Base-by-base conservation (phyloP, 2,329 filamentous ascomycete genomes). In the Decorospora gaudefroyi region DNA sequence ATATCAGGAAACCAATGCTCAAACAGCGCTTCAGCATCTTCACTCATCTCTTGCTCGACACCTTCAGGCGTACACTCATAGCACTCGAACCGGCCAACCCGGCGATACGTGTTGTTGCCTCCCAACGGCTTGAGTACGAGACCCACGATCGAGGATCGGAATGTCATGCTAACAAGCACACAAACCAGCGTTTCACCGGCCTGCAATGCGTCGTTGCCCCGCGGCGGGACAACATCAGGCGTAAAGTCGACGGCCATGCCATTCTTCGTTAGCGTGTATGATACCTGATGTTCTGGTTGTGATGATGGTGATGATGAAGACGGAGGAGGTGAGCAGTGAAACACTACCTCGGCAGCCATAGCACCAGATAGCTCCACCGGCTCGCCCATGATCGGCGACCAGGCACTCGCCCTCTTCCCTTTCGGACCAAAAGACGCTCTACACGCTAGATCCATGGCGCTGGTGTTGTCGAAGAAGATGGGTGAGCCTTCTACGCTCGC, bases 381-480 rank as follows among this genome's bases (percentile, higher is more conserved):
- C 15, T 64, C 58, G 6, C 65, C 67, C 33, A 53, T 53, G 6
- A 60, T 51, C 1, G 67, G 65, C n/a, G 60, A 66, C 62, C 65
- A 69, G 4, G 57, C 53, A 11, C 44, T 49, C 11, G 52, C 44
- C 6, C 59, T 48, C 26, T 59, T 49, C 1, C 58, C 49, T 15
- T 56, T 54, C 17, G 57, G 53, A 9, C 57, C 59, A 27, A 68
- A 69, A 2, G 56, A 59, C 6, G 57, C 62, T 12, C 55, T 57
- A 25, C 65, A 69, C 1, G 65, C 67, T 0, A 70, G 49, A 35
- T 70, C 67, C 65, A 70, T 70, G 3, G 67, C 67, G 6, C 61
- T 65, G 7, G 57, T 42, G 18, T 67, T 69, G 45, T 70, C 67
- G 32, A 67, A 69, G 46, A 60, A 66, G 30, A 69, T 61, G 0